phyloP scores from a whole-genome alignment of 1,284 basidiomycete species.

The Mycosarcoma maydis region DNA sequence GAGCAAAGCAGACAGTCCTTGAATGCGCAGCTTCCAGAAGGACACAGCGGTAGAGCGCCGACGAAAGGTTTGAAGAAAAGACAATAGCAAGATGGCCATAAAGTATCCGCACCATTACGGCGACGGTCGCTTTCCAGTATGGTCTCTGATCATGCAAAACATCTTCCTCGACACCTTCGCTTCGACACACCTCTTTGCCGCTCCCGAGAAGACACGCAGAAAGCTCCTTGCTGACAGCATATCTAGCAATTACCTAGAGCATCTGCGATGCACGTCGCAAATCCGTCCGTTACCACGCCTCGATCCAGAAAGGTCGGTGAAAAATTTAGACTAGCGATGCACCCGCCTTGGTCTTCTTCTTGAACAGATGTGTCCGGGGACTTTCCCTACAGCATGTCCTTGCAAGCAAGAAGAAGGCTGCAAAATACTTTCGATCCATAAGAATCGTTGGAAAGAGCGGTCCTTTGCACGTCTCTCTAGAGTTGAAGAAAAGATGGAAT shows the following conservation, averaged over 20 bases:
- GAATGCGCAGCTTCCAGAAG: slow-evolving; percentile 4
- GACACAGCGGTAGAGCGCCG: not conserved
- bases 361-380: slow-evolving; percentile 51
- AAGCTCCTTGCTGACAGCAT: not conserved
- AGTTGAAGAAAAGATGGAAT: not conserved
- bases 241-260: not conserved
- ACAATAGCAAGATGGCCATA: slow-evolving; percentile 31
- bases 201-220: slow-evolving; percentile 1
- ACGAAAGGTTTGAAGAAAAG: not conserved
- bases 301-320: not conserved
- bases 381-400: slow-evolving; percentile 57
- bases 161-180: not conserved
- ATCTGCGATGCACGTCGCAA: not conserved
- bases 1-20: not conserved
- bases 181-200: not conserved
- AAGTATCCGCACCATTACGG: slow-evolving; percentile 37
- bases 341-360: slow-evolving; percentile 5
- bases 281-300: slow-evolving; percentile 41
- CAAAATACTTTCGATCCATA: slow-evolving; percentile 21
- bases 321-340: slow-evolving; percentile 22
- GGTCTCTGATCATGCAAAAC: slow-evolving; percentile 34
- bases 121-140: slow-evolving; percentile 49
- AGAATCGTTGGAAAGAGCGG: slow-evolving; percentile 23
- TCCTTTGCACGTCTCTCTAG: slow-evolving; percentile 53
- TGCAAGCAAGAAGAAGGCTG: slow-evolving; percentile 31